A percentile compares a stretch with the other conserved stretches of the same genome.
Conservation (phyloP, 2,329 filamentous ascomycete species). For the Fusarium tanahbumbuense region DNA sequence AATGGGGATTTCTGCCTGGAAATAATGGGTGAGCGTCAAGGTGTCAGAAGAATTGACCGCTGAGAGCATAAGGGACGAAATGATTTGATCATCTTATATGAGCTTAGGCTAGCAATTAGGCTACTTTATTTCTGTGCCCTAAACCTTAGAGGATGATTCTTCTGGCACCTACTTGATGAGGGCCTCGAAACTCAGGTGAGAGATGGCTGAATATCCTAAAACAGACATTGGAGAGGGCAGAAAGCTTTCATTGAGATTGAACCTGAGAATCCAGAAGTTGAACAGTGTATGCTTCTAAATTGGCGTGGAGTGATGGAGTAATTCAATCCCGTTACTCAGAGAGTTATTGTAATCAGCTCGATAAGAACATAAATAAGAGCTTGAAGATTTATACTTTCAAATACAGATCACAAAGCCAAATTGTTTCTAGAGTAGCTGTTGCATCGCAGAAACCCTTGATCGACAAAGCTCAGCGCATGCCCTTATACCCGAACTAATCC, state of each 20-base stretch:
- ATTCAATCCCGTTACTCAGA: background rate
- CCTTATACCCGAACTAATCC: background rate
- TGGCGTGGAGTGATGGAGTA: background rate
- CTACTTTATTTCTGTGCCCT: no score
- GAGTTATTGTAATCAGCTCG: background rate
- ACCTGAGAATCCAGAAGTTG: no score
- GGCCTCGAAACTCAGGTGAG: constrained; percentile 5
- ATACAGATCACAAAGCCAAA: background rate
- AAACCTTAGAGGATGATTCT: no score
- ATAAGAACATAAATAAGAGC: background rate
- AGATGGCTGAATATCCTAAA: background rate
- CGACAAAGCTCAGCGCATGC: fast-evolving
- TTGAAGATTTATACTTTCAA: background rate
- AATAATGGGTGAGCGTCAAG: constrained; percentile 3
- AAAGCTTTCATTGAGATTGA: background rate
- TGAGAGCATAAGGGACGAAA: no score
- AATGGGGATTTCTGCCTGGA: constrained; percentile 37
- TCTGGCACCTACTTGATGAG: no score
- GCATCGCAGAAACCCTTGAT: background rate
- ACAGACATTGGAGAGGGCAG: background rate
- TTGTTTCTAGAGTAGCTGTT: background rate
- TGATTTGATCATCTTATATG: no score
- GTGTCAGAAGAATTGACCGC: no score
- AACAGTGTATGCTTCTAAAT: background rate
- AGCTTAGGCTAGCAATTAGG: no score